Evolutionary conservation across 2,329 filamentous ascomycete genomes (phyloP), one percentile per base, ranked within the genome.

Genomic region (Myriosclerotinia scirpicola): DNA sequence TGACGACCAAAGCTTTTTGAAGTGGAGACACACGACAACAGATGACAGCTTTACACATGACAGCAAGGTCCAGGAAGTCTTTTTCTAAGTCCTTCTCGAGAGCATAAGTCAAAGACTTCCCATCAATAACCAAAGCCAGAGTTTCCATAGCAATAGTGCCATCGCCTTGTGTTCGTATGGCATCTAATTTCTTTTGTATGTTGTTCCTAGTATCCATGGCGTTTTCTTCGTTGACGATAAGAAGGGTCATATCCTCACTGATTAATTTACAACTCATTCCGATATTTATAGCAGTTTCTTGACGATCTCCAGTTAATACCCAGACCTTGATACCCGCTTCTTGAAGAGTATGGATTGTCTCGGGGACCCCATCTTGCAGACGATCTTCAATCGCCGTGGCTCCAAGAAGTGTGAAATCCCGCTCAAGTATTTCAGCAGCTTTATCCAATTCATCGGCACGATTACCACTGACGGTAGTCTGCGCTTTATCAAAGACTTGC

Each of bases 211-310:
- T 98, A 5, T 87, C 91, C 46, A 84, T 82, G 17, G 92, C 84
- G 59, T 81, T 85, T 73, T 98, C 93, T 76, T 99, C 95, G 75
- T 99, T 99, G 75, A 99, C 85, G 73, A 99, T 97, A 65, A 99
- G 82, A 14, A 99, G 84, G 75, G 95, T 97, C 95, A 99, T 99
- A 74, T 99, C 96, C 79, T 99, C 95, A 72, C 93, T 97, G 68
- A 99, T 92, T 60, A 99, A 85, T 80, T 98, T 98, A 81, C 95
- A 99, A 77, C 93, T 97, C 95, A 99, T 99, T 71, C 96, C 95
- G 72, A 99, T 99, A 78, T 99, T 99, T 85, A 99, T 99, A 66
- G 95, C 95, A 38, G 95, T 99, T 79, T 99, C 95, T 79, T 99
- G 96, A 74, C 95, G 87, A 81, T 99, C 95, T 73, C 95, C 95